A percentile compares a stretch with the other conserved stretches of the same genome.
Conservation (phyloP, 306 rosid genomes). For the Castanea crenata region DNA sequence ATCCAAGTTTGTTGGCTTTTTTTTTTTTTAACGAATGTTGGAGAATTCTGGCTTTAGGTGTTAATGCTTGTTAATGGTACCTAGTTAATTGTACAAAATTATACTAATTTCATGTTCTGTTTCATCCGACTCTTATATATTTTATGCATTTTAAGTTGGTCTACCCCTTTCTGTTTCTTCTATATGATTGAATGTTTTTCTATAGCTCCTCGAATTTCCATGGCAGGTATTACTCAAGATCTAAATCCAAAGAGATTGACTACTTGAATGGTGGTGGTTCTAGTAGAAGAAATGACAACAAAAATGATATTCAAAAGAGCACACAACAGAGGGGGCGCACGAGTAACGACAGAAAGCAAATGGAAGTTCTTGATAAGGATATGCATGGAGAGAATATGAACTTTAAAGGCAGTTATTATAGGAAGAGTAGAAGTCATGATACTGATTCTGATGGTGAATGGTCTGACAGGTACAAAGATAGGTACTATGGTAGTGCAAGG, state of each 20-base stretch:
- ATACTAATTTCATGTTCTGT: not conserved
- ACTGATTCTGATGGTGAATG: slow-evolving; percentile 45
- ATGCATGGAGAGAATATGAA: slow-evolving; percentile 15
- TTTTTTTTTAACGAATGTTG: too few relatives aligned
- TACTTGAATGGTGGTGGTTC: slow-evolving; percentile 28
- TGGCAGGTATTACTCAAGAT: slow-evolving; percentile 53
- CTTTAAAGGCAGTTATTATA: slow-evolving; percentile 22
- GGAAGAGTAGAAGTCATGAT: slow-evolving; percentile 40
- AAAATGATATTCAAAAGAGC: slow-evolving; percentile 12
- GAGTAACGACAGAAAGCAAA: slow-evolving; percentile 28
- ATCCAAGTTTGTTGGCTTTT: not conserved
- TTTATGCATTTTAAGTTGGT: not conserved
- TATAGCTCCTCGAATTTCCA: slow-evolving; percentile 10
- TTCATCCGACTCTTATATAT: not conserved
- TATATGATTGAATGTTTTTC: not conserved
- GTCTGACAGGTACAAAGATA: slow-evolving; percentile 19
- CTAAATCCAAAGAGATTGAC: slow-evolving; percentile 54
- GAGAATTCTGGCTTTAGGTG: not conserved
- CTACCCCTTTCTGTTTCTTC: not conserved
- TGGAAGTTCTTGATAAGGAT: slow-evolving; percentile 32
- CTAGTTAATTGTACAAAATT: not conserved
- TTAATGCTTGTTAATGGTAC: not conserved
- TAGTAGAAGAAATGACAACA: slow-evolving; percentile 37
- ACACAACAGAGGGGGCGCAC: not conserved
- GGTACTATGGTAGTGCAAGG: slow-evolving; percentile 15